phyloP scores from a whole-genome alignment of 129 eudicot species.

The Flaveria ramosissima region DNA sequence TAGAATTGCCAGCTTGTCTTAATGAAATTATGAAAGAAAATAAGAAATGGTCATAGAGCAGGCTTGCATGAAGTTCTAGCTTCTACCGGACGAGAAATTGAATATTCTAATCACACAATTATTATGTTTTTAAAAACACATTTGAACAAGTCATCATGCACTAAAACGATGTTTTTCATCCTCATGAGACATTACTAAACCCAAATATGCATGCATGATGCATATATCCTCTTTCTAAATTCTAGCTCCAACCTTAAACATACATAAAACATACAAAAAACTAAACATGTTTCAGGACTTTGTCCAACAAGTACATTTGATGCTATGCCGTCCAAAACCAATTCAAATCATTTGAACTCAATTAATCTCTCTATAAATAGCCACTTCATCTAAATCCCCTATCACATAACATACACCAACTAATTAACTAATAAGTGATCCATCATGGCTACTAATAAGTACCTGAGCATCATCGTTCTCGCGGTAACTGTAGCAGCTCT shows the following conservation, averaged over 20 bases:
- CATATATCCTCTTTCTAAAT: neutral
- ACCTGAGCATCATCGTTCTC: slow-evolving; percentile 12
- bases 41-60: neutral
- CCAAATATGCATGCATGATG: neutral
- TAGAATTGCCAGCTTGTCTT: neutral
- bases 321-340: neutral
- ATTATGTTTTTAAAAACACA: neutral
- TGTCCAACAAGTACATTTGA: neutral
- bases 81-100: neutral
- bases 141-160: neutral
- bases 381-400: neutral
- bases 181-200: neutral
- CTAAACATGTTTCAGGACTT: neutral
- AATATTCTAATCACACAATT: neutral
- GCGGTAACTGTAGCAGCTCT: neutral
- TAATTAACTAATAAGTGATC: neutral
- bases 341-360: neutral
- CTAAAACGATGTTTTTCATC: neutral
- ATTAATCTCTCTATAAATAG: neutral
- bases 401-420: neutral
- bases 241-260: neutral
- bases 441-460: slow-evolving; percentile 18
- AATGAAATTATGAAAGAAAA: neutral
- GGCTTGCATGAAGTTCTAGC: neutral
- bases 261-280: neutral